A percentile compares a stretch with the other conserved stretches of the same genome.
phyloP scores from a whole-genome alignment of 1,284 basidiomycete genomes.

The Chalciporus piperatoides region DNA sequence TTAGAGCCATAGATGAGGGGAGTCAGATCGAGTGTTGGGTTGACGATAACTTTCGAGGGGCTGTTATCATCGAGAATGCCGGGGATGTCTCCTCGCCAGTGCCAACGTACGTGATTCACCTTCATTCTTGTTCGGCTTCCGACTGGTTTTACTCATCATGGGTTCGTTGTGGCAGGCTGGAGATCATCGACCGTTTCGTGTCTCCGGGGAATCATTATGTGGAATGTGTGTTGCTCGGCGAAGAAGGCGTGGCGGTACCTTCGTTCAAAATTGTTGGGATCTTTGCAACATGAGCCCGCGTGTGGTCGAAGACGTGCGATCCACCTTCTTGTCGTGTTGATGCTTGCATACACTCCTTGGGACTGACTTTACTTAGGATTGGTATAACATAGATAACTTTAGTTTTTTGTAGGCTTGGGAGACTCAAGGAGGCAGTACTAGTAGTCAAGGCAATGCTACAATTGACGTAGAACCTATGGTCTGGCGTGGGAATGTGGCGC shows the following conservation, averaged over 20 bases:
- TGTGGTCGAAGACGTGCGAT: not conserved
- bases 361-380: not conserved
- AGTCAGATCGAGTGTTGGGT: conserved; percentile 82
- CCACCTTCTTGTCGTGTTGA: not conserved
- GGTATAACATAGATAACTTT: not conserved
- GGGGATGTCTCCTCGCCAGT: conserved; percentile 47
- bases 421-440: not conserved
- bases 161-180: conserved; percentile 45
- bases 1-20: conserved; percentile 49
- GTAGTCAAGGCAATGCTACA: too few species aligned
- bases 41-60: conserved; percentile 69
- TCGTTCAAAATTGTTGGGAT: conserved; percentile 85
- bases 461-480: too few species aligned
- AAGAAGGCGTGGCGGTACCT: conserved; percentile 70
- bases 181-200: conserved; percentile 78
- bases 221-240: conserved; percentile 77
- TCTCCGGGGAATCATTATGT: conserved; percentile 78
- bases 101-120: conserved; percentile 49
- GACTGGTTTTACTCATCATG: conserved; percentile 4
- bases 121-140: not conserved
- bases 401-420: conserved; percentile 3
- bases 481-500: conserved; percentile 23
- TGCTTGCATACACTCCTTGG: not conserved
- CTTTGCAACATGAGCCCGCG: conserved; percentile 55
- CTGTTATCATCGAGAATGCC: conserved; percentile 61